Evolutionary conservation across 192 early-diverging fungal genomes (phyloP).

Genomic region (Gamsiella multidivaricata): DNA sequence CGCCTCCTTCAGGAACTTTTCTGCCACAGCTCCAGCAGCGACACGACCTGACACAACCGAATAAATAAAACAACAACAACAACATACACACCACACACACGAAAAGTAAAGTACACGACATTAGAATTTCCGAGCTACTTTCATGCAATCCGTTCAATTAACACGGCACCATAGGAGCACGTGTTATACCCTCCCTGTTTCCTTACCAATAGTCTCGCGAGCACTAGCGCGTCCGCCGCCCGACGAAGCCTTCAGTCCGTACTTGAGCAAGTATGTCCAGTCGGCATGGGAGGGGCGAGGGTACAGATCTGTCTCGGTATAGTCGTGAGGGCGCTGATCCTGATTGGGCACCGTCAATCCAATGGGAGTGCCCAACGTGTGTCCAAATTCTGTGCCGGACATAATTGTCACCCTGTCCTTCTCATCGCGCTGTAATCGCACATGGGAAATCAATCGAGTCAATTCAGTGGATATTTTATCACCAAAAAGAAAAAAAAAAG

Average conservation of each 20-base stretch:
- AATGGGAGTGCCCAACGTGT: constrained; percentile 95
- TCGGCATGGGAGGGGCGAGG: constrained; percentile 99
- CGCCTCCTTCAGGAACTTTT: constrained; percentile 89
- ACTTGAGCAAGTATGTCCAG: constrained; percentile 96
- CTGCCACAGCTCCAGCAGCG: constrained; percentile 96
- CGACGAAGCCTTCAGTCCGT: constrained; percentile 93
- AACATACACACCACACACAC: too few relatives aligned
- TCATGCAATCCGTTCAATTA: too few relatives aligned
- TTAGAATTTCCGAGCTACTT: too few relatives aligned
- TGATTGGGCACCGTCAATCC: constrained; percentile 91
- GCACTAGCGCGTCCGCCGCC: constrained; percentile 96
- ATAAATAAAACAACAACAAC: not conserved
- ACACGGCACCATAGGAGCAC: not conserved
- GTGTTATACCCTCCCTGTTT: not conserved
- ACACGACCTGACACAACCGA: constrained; percentile 84
- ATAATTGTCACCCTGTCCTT: constrained; percentile 93
- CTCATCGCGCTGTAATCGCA: constrained; percentile 89
- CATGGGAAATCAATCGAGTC: too few relatives aligned
- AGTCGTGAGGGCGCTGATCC: constrained; percentile 97
- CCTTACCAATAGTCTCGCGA: constrained; percentile 90
- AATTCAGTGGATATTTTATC: not conserved
- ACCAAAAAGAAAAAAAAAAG: constrained; percentile 4
- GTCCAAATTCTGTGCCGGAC: constrained; percentile 93
- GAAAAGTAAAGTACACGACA: too few relatives aligned
- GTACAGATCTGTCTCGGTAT: constrained; percentile 94